phyloP scores from a whole-genome alignment of 768 basidiomycete species.

The Leccinellum luteum region DNA sequence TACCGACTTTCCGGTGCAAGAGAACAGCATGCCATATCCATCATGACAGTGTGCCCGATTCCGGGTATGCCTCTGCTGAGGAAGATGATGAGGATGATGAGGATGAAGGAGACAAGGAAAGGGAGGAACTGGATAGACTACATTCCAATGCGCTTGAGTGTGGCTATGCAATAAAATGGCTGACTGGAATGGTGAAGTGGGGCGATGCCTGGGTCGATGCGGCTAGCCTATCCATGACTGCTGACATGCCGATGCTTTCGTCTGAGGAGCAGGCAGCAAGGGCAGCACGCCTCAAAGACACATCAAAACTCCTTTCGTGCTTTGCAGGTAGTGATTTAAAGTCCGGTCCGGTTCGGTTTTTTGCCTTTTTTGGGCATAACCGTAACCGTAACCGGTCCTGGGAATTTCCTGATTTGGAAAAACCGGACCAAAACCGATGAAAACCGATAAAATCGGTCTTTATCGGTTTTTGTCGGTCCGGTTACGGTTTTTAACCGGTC shows the following conservation, averaged over 20 bases:
- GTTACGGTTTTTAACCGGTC: too few species aligned
- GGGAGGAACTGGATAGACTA: slow-evolving; percentile 43
- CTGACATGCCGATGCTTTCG: slow-evolving; percentile 1
- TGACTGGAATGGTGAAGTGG: slow-evolving; percentile 65
- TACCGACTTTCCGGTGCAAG: slow-evolving; percentile 27
- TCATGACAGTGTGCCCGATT: slow-evolving; percentile 56
- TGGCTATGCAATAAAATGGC: slow-evolving; percentile 67
- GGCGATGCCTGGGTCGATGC: slow-evolving; percentile 49
- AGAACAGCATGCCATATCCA: slow-evolving; percentile 28
- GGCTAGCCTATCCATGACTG: slow-evolving; percentile 11
- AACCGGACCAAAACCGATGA: too few species aligned
- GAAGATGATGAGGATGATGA: slow-evolving; percentile 47
- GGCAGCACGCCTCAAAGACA: slow-evolving; percentile 49
- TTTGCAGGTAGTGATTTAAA: too few species aligned
- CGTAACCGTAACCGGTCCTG: too few species aligned
- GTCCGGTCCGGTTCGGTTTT: too few species aligned
- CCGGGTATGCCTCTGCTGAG: slow-evolving; percentile 76
- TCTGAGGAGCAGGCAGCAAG: slow-evolving; percentile 41
- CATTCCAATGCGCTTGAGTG: slow-evolving; percentile 67
- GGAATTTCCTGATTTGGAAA: too few species aligned
- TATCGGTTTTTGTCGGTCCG: too few species aligned
- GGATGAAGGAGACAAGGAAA: slow-evolving; percentile 16
- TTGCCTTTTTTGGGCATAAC: too few species aligned
- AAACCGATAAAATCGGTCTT: too few species aligned
- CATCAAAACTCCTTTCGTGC: slow-evolving; percentile 52